These are phyloP conservation scores for Triticum monococcum DNA, from an alignment of 176 grass and related monocot species.

Conservation along the genomic window DNA sequence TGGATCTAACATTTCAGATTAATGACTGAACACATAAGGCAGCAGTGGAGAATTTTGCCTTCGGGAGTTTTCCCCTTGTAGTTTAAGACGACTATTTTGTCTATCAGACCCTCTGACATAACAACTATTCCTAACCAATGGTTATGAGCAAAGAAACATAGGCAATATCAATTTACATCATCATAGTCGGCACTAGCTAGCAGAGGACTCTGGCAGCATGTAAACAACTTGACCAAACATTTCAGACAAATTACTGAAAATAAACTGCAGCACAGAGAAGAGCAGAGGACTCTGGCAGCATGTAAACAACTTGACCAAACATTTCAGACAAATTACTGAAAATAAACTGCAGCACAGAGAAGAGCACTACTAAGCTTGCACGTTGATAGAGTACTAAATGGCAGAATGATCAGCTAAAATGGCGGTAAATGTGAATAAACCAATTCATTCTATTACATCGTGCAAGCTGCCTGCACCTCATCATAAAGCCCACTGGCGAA, in stretches of 20 bases:
- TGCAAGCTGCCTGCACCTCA: constrained; percentile 34
- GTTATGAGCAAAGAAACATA: not conserved
- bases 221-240: not conserved
- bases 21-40: too few species aligned
- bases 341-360: not conserved
- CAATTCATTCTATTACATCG: constrained; percentile 46
- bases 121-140: not conserved
- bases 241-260: not conserved
- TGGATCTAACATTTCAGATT: too few species aligned
- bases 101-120: not conserved
- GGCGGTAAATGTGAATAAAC: constrained; percentile 29
- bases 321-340: not conserved
- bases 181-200: not conserved
- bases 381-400: not conserved
- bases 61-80: not conserved
- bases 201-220: not conserved
- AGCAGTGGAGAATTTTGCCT: not conserved
- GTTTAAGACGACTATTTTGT: too few species aligned
- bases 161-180: not conserved
- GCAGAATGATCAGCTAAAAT: constrained; percentile 17
- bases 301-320: not conserved
- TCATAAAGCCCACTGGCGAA: constrained; percentile 33
- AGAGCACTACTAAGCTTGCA: too few species aligned
- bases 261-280: not conserved
- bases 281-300: not conserved